Evolutionary conservation across 495 filamentous ascomycete species (phyloP).

Genomic region (Aspergillus ostianus): DNA sequence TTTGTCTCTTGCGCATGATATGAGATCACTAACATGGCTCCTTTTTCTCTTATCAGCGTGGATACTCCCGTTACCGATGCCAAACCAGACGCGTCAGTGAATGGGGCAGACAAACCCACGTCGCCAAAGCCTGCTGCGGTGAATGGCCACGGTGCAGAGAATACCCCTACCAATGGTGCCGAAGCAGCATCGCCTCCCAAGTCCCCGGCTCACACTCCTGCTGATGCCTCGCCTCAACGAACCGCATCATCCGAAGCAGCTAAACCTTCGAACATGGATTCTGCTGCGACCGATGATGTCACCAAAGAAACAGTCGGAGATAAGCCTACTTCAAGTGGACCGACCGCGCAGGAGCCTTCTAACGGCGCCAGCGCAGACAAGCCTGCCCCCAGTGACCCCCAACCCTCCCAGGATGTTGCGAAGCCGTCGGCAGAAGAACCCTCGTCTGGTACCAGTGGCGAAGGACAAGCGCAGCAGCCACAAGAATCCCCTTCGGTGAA

Average conservation of each 20-base stretch:
- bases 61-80: conserved; percentile 20
- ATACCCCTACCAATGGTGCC: conserved; percentile 30
- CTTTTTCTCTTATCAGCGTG: conserved; percentile 19
- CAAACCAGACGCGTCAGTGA: conserved; percentile 20
- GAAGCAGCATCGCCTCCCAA: conserved; percentile 36
- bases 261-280: conserved; percentile 15
- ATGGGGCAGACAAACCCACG: conserved; percentile 13
- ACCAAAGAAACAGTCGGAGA: conserved; percentile 11
- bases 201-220: conserved; percentile 24
- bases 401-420: conserved; percentile 13
- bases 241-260: conserved; percentile 17
- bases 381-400: conserved; percentile 21
- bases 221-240: conserved; percentile 14
- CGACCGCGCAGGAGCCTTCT: conserved; percentile 3
- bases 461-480: conserved; percentile 7
- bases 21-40: conserved; percentile 11
- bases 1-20: neutral
- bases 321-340: conserved; percentile 2
- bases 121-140: conserved; percentile 19
- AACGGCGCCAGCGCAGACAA: conserved; percentile 13
- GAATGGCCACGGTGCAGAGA: conserved; percentile 32
- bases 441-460: conserved; percentile 4
- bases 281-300: conserved; percentile 13
- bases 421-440: conserved; percentile 8
- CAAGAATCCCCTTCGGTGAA: conserved; percentile 19